These are phyloP conservation scores for Cornus kousa DNA, from an alignment of 148 eudicot species.

Conservation along the genomic window DNA sequence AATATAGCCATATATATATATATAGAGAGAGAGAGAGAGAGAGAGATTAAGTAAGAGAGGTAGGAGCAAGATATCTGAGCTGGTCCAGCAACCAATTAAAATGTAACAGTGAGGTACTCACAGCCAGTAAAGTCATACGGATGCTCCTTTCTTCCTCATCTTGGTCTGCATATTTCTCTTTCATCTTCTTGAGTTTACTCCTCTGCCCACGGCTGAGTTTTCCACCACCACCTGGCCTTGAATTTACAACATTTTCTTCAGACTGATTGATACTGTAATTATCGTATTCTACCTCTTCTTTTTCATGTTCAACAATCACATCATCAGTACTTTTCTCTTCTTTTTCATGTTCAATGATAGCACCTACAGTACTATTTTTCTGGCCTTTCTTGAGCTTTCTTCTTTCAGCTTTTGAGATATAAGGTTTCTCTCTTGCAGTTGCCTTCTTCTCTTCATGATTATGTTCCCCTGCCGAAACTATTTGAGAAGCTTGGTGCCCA, in stretches of 20 bases:
- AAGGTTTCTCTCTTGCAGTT: conserved; percentile 65
- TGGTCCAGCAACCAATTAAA: conserved; percentile 9
- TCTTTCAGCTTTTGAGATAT: conserved; percentile 88
- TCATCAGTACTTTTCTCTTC: conserved; percentile 48
- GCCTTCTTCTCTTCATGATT: conserved; percentile 37
- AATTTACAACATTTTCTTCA: conserved; percentile 38
- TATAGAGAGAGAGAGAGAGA: no score
- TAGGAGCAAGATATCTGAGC: not conserved
- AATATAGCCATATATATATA: no score
- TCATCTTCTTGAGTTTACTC: conserved; percentile 89
- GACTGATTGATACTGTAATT: conserved; percentile 30
- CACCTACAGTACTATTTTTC: conserved; percentile 38
- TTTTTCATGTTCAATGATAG: conserved; percentile 33
- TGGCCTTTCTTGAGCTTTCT: conserved; percentile 84
- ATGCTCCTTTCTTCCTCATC: conserved; percentile 93
- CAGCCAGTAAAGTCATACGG: conserved; percentile 94
- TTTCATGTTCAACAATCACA: conserved; percentile 25
- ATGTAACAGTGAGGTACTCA: conserved; percentile 34
- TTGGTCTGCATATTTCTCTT: conserved; percentile 96
- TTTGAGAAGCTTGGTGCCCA: conserved; percentile 45
- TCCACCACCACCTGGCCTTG: conserved; percentile 48
- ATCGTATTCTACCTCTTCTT: conserved; percentile 32
- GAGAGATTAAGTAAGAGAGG: no score
- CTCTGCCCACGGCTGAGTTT: conserved; percentile 88
- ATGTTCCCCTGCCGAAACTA: conserved; percentile 28